These are phyloP conservation scores for Botrytis sinoallii DNA, from an alignment of 2,329 filamentous ascomycete genomes.

Conservation along the genomic window DNA sequence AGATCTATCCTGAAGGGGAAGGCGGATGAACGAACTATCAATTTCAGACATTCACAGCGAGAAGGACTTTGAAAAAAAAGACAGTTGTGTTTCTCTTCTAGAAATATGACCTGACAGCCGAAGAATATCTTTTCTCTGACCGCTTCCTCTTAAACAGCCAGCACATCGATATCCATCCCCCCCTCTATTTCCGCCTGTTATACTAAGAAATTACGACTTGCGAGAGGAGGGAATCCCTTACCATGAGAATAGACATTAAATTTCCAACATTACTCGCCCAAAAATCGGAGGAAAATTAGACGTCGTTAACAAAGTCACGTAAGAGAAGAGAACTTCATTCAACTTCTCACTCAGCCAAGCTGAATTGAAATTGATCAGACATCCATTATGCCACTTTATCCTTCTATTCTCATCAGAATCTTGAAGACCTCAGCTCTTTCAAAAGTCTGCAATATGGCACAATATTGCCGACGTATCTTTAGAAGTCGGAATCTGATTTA, in stretches of 20 bases:
- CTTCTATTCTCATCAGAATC: neutral
- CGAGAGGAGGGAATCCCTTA: neutral
- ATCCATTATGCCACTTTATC: neutral
- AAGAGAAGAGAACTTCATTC: neutral
- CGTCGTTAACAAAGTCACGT: neutral
- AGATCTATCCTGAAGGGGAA: neutral
- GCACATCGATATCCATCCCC: neutral
- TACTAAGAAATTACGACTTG: neutral
- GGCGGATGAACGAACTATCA: neutral
- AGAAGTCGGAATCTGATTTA: neutral
- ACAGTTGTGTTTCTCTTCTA: neutral
- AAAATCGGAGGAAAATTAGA: neutral
- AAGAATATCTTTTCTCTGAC: neutral
- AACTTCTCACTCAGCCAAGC: neutral
- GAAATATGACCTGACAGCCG: neutral
- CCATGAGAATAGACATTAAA: neutral
- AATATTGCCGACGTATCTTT: neutral
- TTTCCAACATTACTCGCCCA: neutral
- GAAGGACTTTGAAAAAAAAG: neutral
- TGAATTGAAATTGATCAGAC: neutral
- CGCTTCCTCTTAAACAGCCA: neutral
- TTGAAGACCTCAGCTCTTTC: neutral
- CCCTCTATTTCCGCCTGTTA: rapidly evolving
- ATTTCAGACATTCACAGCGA: neutral
- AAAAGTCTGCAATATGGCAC: neutral